Evolutionary conservation across 2,329 filamentous ascomycete genomes (phyloP).

Genomic region (Sphaerulina vaccinii): DNA sequence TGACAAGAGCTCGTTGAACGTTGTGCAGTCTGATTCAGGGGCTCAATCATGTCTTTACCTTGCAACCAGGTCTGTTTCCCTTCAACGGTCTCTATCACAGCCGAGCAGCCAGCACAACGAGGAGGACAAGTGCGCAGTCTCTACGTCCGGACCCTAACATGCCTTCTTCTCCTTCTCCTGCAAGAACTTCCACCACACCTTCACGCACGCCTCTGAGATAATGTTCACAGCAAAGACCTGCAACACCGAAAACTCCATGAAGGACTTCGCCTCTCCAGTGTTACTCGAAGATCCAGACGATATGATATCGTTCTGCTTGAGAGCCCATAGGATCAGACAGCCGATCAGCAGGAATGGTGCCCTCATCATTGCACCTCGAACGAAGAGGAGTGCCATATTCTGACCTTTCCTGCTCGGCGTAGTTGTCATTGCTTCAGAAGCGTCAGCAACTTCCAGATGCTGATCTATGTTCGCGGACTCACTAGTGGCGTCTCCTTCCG

Average conservation of each 20-base stretch:
- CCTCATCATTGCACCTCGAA: neutral
- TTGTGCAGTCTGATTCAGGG: too few relatives aligned
- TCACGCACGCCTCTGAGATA: conserved; percentile 7
- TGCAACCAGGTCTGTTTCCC: too few relatives aligned
- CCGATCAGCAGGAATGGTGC: neutral
- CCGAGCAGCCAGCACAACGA: neutral
- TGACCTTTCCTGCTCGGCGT: neutral
- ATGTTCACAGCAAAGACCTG: conserved; percentile 5
- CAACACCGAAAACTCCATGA: neutral
- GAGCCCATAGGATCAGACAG: neutral
- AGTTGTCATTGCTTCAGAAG: neutral
- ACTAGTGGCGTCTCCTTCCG: too few relatives aligned
- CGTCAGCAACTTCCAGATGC: too few relatives aligned
- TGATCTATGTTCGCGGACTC: too few relatives aligned
- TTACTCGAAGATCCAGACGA: neutral
- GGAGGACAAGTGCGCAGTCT: neutral
- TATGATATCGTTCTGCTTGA: neutral
- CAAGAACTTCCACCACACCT: conserved; percentile 7
- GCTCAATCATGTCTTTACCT: too few relatives aligned
- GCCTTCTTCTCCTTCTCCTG: conserved; percentile 1
- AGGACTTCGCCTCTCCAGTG: neutral
- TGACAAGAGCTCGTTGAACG: too few relatives aligned
- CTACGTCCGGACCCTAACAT: neutral
- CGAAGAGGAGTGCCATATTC: neutral
- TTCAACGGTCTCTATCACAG: neutral